Percentiles rank a stretch among this genome's conserved stretches.
phyloP scores from a whole-genome alignment of 2,329 filamentous ascomycete genomes.

The Parafenestella ontariensis region DNA sequence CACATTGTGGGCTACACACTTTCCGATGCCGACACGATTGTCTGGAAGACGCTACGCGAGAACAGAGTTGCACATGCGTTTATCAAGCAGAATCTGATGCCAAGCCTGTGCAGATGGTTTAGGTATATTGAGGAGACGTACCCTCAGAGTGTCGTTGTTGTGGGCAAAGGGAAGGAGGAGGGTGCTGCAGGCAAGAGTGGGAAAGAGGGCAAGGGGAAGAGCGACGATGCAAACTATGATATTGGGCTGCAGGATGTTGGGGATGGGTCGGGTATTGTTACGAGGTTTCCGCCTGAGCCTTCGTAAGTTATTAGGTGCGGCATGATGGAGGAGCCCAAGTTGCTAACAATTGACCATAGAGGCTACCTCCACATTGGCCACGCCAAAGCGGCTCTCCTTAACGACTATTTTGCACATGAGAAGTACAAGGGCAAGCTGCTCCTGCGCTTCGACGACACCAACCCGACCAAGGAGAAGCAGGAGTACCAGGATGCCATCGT shows the following conservation, averaged over 20 bases:
- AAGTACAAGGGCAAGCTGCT: conserved; percentile 91
- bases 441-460: conserved; percentile 95
- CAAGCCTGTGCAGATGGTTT: conserved; percentile 87
- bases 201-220: conserved; percentile 73
- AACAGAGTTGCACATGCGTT: conserved; percentile 86
- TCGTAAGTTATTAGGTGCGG: conserved; percentile 64
- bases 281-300: conserved; percentile 91
- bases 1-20: conserved; percentile 84
- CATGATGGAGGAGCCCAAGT: neutral
- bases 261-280: conserved; percentile 77
- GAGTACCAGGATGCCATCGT: conserved; percentile 95
- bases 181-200: conserved; percentile 64
- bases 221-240: conserved; percentile 86
- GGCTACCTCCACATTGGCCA: conserved; percentile 96
- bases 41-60: conserved; percentile 82
- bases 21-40: conserved; percentile 76
- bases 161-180: conserved; percentile 42
- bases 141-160: conserved; percentile 77
- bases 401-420: conserved; percentile 96
- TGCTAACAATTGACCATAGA: conserved; percentile 31
- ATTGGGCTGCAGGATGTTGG: conserved; percentile 85
- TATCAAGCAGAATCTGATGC: conserved; percentile 77
- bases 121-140: conserved; percentile 81
- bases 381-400: conserved; percentile 90
- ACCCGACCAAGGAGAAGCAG: conserved; percentile 95